Evolutionary conservation across 2,329 filamentous ascomycete species (phyloP).

Genomic region (Pseudocercospora fijiensis): DNA sequence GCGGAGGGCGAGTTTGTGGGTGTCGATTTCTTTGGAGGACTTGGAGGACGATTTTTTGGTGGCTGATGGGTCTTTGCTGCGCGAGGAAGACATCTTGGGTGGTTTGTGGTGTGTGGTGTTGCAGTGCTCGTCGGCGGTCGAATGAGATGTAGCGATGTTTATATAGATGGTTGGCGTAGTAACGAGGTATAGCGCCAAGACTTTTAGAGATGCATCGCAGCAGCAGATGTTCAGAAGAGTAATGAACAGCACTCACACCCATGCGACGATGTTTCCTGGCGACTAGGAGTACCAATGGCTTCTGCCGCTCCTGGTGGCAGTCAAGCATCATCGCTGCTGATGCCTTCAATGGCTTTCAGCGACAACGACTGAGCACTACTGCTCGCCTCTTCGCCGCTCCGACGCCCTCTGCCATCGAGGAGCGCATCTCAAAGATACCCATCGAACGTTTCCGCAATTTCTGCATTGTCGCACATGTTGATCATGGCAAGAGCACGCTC

Average conservation of each 20-base stretch:
- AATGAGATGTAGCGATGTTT: constrained; percentile 10
- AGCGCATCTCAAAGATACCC: constrained; percentile 69
- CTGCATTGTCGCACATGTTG: constrained; percentile 97
- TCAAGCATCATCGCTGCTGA: constrained; percentile 1
- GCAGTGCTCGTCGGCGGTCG: not conserved
- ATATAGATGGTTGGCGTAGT: constrained; percentile 13
- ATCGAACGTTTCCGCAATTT: constrained; percentile 87
- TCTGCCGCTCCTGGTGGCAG: constrained; percentile 21
- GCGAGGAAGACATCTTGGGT: constrained; percentile 22
- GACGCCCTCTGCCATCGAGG: constrained; percentile 56
- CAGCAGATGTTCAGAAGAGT: too few relatives aligned
- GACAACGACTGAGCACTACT: constrained; percentile 18
- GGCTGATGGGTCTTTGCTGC: constrained; percentile 18
- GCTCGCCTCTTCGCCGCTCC: constrained; percentile 35
- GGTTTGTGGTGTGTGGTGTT: constrained; percentile 4
- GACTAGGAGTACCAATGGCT: constrained; percentile 26
- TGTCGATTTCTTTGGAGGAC: constrained; percentile 71
- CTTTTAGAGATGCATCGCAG: constrained; percentile 1
- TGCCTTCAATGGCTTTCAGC: constrained; percentile 11
- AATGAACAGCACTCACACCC: constrained; percentile 27
- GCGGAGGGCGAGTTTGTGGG: constrained; percentile 90
- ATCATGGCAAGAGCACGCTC: constrained; percentile 97
- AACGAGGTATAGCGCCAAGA: constrained; percentile 11
- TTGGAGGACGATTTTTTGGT: constrained; percentile 11
- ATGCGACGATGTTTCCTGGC: constrained; percentile 52